phyloP scores from a whole-genome alignment of 169 alveolate genomes.

The Babesia ovata region DNA sequence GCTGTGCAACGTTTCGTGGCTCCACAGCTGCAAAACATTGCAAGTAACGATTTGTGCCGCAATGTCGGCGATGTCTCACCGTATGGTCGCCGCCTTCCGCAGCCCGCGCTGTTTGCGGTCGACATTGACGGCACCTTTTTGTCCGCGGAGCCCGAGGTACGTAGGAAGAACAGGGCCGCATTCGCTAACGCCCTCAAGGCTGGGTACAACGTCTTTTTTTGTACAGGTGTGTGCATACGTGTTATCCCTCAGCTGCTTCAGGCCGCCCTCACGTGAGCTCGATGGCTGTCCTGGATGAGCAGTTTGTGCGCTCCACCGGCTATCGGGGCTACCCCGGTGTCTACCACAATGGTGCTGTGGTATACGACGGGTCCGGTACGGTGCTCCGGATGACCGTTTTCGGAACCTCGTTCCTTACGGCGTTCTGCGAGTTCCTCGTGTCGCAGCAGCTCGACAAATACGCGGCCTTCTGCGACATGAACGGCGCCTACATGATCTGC shows the following conservation, averaged over 20 bases:
- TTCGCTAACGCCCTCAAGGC: constrained; percentile 22
- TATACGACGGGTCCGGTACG: constrained; percentile 42
- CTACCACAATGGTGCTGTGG: constrained; percentile 62
- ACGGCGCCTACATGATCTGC: constrained; percentile 33
- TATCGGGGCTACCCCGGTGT: constrained; percentile 68
- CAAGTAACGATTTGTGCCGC: not conserved
- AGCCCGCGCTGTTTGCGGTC: constrained; percentile 54
- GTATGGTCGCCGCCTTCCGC: not conserved
- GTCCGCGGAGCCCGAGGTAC: not conserved
- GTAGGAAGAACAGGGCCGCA: constrained; percentile 38
- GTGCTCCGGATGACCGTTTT: constrained; percentile 32
- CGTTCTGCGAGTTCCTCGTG: constrained; percentile 28
- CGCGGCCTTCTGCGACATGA: constrained; percentile 38
- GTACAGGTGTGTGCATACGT: constrained; percentile 53
- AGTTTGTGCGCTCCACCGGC: constrained; percentile 39
- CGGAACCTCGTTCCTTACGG: constrained; percentile 10
- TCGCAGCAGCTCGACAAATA: constrained; percentile 1
- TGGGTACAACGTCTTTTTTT: constrained; percentile 45
- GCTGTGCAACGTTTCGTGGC: not conserved
- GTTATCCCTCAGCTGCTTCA: not conserved
- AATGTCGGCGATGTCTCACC: not conserved
- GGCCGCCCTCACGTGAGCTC: constrained; percentile 55
- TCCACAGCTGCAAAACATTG: not conserved
- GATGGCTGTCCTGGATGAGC: constrained; percentile 32
- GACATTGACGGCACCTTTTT: constrained; percentile 67